A percentile compares a stretch with the other conserved stretches of the same genome.
Evolutionary conservation across 2,329 filamentous ascomycete species (phyloP).

Genomic region (Beauveria pseudobassiana): DNA sequence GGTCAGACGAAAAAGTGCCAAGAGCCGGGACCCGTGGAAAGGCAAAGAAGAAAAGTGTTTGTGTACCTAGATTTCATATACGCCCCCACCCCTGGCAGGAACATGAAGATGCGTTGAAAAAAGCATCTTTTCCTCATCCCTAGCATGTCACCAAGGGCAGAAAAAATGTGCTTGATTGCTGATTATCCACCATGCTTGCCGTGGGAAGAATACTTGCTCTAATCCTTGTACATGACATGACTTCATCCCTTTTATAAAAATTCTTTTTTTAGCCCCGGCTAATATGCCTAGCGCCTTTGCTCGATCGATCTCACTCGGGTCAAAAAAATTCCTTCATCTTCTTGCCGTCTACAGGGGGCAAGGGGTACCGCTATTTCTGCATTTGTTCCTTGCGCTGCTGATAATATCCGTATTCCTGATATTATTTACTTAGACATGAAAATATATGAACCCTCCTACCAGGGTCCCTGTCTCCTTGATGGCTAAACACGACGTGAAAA

Average conservation of each 20-base stretch:
- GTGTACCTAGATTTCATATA: background rate
- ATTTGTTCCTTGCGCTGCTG: background rate
- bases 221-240: background rate
- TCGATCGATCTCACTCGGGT: conserved; percentile 1
- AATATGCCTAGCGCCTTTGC: background rate
- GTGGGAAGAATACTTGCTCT: background rate
- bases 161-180: background rate
- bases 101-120: too few species aligned
- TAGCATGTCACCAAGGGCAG: background rate
- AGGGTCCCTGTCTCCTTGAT: too few species aligned
- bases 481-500: too few species aligned
- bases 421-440: too few species aligned
- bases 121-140: background rate
- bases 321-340: background rate
- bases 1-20: background rate
- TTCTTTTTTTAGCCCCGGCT: background rate
- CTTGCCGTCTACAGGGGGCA: background rate
- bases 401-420: too few species aligned
- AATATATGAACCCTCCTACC: too few species aligned
- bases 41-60: background rate
- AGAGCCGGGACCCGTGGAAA: background rate
- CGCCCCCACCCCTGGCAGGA: too few species aligned
- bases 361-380: background rate
- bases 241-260: background rate
- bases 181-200: background rate